Evolutionary conservation across 2,329 filamentous ascomycete genomes (phyloP).

Genomic region (Aspergillus ochraceus): DNA sequence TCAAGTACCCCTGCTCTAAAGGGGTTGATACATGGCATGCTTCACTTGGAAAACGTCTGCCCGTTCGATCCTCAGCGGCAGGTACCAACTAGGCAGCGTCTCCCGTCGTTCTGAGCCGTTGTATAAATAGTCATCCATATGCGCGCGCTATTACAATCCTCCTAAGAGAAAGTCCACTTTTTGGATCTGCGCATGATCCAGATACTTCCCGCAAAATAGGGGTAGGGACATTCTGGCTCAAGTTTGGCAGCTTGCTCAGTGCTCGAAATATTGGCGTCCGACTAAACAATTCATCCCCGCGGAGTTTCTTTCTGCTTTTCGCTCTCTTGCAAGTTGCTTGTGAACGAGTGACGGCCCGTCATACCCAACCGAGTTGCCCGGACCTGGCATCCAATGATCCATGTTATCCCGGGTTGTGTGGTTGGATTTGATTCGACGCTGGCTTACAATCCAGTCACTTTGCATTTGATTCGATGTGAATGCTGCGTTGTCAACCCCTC

Average conservation of each 20-base stretch:
- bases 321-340: too few relatives aligned
- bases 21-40: not conserved
- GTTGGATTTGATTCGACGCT: not conserved
- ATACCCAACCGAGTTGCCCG: not conserved
- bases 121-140: not conserved
- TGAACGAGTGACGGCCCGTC: too few relatives aligned
- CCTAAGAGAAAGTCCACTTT: not conserved
- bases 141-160: not conserved
- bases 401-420: not conserved
- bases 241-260: not conserved
- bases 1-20: not conserved
- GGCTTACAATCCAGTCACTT: not conserved
- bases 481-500: not conserved
- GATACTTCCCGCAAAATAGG: not conserved
- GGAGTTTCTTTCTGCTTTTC: not conserved
- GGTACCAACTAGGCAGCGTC: not conserved
- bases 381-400: not conserved
- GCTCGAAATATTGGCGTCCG: not conserved
- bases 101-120: not conserved
- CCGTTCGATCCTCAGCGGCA: not conserved
- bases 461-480: not conserved
- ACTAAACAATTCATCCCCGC: not conserved
- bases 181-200: slow-evolving; percentile 1
- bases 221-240: not conserved
- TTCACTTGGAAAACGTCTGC: not conserved